Base-by-base conservation (phyloP, 202 grass and related monocot species). In the Setaria viridis region DNA sequence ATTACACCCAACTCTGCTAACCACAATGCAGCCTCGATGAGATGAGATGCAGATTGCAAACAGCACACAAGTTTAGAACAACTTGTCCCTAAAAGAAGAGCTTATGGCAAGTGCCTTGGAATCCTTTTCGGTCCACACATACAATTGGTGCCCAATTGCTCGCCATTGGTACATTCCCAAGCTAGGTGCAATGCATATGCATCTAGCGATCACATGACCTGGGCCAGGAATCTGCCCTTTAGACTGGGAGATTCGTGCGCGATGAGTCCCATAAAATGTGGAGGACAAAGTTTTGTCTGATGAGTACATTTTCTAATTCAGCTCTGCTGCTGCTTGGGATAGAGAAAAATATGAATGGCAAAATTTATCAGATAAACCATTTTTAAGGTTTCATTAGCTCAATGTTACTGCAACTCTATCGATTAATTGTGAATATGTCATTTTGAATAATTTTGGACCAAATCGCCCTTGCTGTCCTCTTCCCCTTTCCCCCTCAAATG, bases 41-140 rank as follows among this genome's bases (percentile, higher is more conserved):
- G 56, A 64, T 54, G 71, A 55, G 57, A 65, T 53, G 73, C 62
- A 85, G 39, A 69, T 67, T 78, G 53, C 65, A 85, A 39, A 70
- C 49, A 69, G 74, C 84, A 79, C 75, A 37, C 83, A 79, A 50
- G 32, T 85, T 85, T 41, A 39, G 19, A 57, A 4, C 74, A 70
- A 70, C 4, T 78, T 70, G 74, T 2, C 17, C 34, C 30, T 30
- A 63, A 85, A 70, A 42, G 33, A 25, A 51, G 43, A 30, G 67
- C 50, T 85, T 43, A 19, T 62, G 19, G 66, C 75, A 42, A 79
- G 53, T 85, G 55, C 7, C 19, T 60, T 53, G 76, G 75, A 85
- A 72, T 79, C 64, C 53, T 79, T 72, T 85, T 59, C 57, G 3
- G 16, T 3, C 7, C 34, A 3, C n/a, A 3, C 13, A 60, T 4